These are phyloP conservation scores for Setaria italica DNA, from an alignment of 202 grass and related monocot genomes.

Conservation along the genomic window DNA sequence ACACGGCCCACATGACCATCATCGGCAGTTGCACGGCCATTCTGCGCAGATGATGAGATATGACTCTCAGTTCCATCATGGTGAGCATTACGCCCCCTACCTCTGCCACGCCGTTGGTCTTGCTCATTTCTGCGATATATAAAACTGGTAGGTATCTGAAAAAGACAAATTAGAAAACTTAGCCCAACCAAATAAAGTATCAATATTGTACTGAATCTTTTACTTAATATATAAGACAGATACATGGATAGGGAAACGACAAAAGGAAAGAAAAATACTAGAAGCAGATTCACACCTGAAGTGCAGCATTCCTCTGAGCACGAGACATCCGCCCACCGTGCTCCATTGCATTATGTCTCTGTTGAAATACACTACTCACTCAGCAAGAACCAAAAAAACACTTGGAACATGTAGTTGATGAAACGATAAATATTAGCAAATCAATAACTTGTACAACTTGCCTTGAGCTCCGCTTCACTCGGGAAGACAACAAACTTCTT, in stretches of 20 bases:
- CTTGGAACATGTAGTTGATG: not conserved
- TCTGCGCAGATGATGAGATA: conserved; percentile 46
- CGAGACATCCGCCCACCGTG: conserved; percentile 89
- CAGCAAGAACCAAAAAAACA: conserved; percentile 8
- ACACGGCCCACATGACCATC: conserved; percentile 19
- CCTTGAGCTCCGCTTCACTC: conserved; percentile 85
- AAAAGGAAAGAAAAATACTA: not conserved
- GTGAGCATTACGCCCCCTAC: conserved; percentile 61
- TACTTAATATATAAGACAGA: not conserved
- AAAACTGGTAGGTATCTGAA: conserved; percentile 95
- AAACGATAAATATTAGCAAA: conserved; percentile 5
- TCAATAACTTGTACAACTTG: conserved; percentile 44
- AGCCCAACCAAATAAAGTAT: conserved; percentile 16
- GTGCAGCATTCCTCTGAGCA: conserved; percentile 90
- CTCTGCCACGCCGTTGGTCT: conserved; percentile 74
- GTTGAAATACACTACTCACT: conserved; percentile 42
- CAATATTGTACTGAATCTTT: not conserved
- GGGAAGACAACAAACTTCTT: conserved; percentile 93
- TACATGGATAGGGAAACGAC: not conserved
- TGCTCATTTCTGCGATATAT: conserved; percentile 81
- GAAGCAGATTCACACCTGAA: conserved; percentile 62
- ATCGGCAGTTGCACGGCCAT: conserved; percentile 36
- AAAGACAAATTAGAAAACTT: conserved; percentile 38
- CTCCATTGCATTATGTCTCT: conserved; percentile 97
- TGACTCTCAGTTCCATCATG: conserved; percentile 49